phyloP scores from a whole-genome alignment of 306 rosid species.

The Fragaria ananassa region DNA sequence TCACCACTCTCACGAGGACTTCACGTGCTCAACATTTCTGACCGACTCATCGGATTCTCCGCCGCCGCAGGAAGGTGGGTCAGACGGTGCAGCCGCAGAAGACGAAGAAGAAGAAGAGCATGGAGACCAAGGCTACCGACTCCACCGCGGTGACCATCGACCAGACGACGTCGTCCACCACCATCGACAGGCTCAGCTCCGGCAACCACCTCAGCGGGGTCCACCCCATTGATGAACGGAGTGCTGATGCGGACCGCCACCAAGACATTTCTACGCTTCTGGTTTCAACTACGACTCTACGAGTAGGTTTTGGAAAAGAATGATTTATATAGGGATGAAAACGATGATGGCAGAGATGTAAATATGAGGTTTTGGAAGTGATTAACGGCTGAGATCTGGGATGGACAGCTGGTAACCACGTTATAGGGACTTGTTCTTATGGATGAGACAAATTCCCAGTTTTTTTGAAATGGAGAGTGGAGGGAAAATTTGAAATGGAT shows the following conservation, averaged over 20 bases:
- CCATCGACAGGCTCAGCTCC: conserved; percentile 41
- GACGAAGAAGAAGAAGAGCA: conserved; percentile 79
- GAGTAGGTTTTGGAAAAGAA: background rate
- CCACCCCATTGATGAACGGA: conserved; percentile 37
- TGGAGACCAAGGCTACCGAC: conserved; percentile 65
- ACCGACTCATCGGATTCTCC: background rate
- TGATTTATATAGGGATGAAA: background rate
- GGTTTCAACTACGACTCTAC: background rate
- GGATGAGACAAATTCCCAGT: background rate
- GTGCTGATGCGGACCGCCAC: conserved; percentile 35
- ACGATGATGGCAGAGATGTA: background rate
- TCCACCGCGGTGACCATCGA: conserved; percentile 65
- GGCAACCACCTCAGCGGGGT: conserved; percentile 39
- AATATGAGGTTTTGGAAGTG: background rate
- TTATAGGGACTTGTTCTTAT: background rate
- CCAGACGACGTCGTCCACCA: conserved; percentile 83
- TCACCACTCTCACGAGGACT: background rate
- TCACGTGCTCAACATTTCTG: background rate
- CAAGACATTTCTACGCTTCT: conserved; percentile 28
- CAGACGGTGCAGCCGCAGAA: conserved; percentile 79
- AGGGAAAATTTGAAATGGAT: conserved; percentile 14
- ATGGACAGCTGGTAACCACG: background rate
- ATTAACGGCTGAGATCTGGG: background rate
- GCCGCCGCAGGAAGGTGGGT: background rate
- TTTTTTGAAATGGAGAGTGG: background rate